These are phyloP conservation scores for Coniosporium apollinis DNA, from an alignment of 495 filamentous ascomycete genomes.

Conservation along the genomic window DNA sequence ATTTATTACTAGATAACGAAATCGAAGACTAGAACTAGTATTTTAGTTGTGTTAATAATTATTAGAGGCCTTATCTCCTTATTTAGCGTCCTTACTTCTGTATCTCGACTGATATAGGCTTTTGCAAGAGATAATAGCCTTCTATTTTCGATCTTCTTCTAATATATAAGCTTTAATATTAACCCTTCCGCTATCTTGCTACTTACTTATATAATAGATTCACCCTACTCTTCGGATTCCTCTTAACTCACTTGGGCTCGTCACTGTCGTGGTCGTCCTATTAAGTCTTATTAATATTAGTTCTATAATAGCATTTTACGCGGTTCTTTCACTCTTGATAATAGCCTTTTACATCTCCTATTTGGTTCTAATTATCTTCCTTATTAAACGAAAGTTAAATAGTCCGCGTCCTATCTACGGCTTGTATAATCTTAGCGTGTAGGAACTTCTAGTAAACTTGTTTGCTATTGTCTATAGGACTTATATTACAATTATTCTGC, in stretches of 20 bases:
- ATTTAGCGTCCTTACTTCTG: conserved; percentile 34
- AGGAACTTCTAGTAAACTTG: conserved; percentile 2
- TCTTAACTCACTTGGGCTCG: background rate
- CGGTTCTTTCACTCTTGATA: conserved; percentile 21
- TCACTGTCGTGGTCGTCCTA: conserved; percentile 11
- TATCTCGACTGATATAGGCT: conserved; percentile 38
- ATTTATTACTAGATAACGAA: conserved; percentile 34
- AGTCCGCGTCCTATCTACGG: conserved; percentile 5
- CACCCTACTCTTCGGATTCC: background rate
- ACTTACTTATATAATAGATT: background rate
- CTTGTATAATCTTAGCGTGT: conserved; percentile 5
- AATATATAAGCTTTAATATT: conserved; percentile 10
- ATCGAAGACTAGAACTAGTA: conserved; percentile 24
- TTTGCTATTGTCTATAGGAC: background rate
- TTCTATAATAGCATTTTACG: conserved; percentile 16
- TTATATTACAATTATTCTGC: background rate
- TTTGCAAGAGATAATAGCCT: conserved; percentile 45
- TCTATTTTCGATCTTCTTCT: conserved; percentile 30
- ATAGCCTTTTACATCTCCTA: conserved; percentile 6
- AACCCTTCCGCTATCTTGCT: background rate
- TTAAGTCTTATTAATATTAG: conserved; percentile 26
- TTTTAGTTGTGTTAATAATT: conserved; percentile 27
- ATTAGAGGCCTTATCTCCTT: conserved; percentile 26
- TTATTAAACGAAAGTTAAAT: conserved; percentile 1
- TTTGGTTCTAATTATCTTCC: conserved; percentile 4